Evolutionary conservation across 2,329 filamentous ascomycete genomes (phyloP).

Genomic region (Penicillium concentricum): DNA sequence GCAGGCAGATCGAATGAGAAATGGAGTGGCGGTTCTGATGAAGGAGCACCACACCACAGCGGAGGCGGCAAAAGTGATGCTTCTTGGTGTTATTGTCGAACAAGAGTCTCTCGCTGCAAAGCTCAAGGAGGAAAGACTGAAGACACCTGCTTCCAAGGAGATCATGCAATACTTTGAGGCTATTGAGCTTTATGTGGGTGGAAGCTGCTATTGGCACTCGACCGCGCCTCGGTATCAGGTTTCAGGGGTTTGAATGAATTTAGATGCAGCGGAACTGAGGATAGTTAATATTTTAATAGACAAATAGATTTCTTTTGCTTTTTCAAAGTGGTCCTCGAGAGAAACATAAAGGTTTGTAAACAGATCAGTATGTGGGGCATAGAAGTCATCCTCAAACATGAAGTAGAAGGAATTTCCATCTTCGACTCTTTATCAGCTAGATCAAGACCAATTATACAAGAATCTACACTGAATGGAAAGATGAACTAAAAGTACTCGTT

Average conservation of each 20-base stretch:
- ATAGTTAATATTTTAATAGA: background rate
- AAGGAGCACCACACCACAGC: background rate
- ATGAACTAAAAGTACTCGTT: background rate
- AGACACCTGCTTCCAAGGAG: background rate
- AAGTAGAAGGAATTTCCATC: background rate
- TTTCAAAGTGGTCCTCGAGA: background rate
- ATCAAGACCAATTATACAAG: too few relatives aligned
- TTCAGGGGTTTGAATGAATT: background rate
- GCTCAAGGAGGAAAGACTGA: slow-evolving; percentile 1
- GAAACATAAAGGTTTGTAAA: too few relatives aligned
- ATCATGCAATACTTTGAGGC: slow-evolving; percentile 6
- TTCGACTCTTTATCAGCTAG: background rate
- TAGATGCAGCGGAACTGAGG: background rate
- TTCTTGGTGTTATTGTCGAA: slow-evolving; percentile 11
- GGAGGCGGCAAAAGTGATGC: slow-evolving; percentile 3
- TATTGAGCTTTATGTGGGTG: slow-evolving; percentile 5
- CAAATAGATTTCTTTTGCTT: background rate
- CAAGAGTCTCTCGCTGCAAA: slow-evolving; percentile 8
- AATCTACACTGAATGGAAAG: background rate
- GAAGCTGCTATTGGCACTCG: slow-evolving; percentile 5
- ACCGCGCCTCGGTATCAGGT: slow-evolving; percentile 1
- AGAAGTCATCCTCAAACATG: background rate
- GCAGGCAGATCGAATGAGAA: slow-evolving; percentile 7
- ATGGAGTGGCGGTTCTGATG: slow-evolving; percentile 11
- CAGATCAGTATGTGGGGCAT: background rate